Conservation (phyloP, 495 filamentous ascomycete species). For the Beverwykella pulmonaria region DNA sequence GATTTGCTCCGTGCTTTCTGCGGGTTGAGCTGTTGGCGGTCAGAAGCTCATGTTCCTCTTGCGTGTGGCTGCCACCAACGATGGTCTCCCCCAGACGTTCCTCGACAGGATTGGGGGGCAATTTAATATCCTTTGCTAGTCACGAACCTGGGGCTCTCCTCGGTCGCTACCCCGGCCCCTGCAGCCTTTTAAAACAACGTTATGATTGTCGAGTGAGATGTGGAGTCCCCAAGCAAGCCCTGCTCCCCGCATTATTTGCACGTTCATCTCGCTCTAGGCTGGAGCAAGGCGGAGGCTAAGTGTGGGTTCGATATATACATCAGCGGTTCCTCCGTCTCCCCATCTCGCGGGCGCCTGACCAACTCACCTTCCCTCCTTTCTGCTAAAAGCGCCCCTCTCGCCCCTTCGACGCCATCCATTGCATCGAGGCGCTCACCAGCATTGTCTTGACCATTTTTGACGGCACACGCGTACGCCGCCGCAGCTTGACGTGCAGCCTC, state of each 20-base stretch:
- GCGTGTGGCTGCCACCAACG: slow-evolving; percentile 21
- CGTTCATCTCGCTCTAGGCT: slow-evolving; percentile 21
- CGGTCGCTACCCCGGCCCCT: slow-evolving; percentile 23
- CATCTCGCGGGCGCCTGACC: slow-evolving; percentile 1
- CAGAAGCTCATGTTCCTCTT: slow-evolving; percentile 1
- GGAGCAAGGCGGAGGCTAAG: slow-evolving; percentile 16
- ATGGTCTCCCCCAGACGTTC: slow-evolving; percentile 9
- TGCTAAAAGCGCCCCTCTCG: not conserved
- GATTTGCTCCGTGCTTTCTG: slow-evolving; percentile 15
- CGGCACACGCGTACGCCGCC: slow-evolving; percentile 20
- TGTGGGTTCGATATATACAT: slow-evolving; percentile 28
- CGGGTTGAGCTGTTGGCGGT: slow-evolving; percentile 8
- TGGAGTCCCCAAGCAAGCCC: slow-evolving; percentile 25
- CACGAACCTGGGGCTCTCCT: slow-evolving; percentile 20
- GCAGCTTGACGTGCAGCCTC: slow-evolving; percentile 23
- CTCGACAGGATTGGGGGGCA: slow-evolving; percentile 25
- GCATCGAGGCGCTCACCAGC: slow-evolving; percentile 13
- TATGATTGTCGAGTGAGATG: slow-evolving; percentile 23
- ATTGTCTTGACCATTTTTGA: not conserved
- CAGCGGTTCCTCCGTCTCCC: slow-evolving; percentile 1
- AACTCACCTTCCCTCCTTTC: not conserved
- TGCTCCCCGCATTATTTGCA: slow-evolving; percentile 32
- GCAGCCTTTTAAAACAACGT: slow-evolving; percentile 15
- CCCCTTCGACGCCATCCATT: not conserved
- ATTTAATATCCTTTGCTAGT: slow-evolving; percentile 22